Evolutionary conservation across 805 yeast genomes (phyloP).

Genomic region (Saturnispora kantuleensis): DNA sequence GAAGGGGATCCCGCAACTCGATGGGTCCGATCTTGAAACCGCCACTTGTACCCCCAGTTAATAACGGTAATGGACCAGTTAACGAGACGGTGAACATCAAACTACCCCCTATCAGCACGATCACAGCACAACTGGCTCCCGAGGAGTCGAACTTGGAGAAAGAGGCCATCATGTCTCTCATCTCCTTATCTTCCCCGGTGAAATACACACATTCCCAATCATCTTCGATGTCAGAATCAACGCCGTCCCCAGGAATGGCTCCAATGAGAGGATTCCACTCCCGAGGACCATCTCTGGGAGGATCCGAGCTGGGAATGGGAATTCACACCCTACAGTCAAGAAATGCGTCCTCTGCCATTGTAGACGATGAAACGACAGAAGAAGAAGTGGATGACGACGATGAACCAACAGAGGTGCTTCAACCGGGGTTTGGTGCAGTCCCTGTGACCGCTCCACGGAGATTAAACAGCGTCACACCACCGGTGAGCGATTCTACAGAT

Average conservation of each 20-base stretch:
- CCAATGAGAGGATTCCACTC: constrained; percentile 3
- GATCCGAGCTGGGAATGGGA: neutral
- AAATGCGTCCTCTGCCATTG: constrained; percentile 2
- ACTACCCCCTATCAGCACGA: neutral
- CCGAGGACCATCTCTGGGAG: neutral
- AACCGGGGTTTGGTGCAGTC: constrained; percentile 1
- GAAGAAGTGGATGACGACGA: constrained; percentile 21
- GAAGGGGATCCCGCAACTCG: neutral
- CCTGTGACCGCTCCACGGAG: neutral
- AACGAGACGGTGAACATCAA: neutral
- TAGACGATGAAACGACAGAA: constrained; percentile 6
- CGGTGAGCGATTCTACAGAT: neutral
- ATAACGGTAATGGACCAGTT: neutral
- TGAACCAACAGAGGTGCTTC: constrained; percentile 10
- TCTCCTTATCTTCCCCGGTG: constrained; percentile 44
- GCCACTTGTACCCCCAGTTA: neutral
- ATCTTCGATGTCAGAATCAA: constrained; percentile 9
- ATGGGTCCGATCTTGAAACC: too few relatives aligned
- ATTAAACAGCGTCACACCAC: neutral
- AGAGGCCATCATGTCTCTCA: constrained; percentile 46
- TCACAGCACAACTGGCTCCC: constrained; percentile 8
- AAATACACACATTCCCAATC: constrained; percentile 14
- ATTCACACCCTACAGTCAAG: neutral
- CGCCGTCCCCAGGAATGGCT: constrained; percentile 9
- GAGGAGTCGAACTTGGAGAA: constrained; percentile 32